These are phyloP conservation scores for Acacia concinna DNA, from an alignment of 331 rosid species.

Conservation along the genomic window DNA sequence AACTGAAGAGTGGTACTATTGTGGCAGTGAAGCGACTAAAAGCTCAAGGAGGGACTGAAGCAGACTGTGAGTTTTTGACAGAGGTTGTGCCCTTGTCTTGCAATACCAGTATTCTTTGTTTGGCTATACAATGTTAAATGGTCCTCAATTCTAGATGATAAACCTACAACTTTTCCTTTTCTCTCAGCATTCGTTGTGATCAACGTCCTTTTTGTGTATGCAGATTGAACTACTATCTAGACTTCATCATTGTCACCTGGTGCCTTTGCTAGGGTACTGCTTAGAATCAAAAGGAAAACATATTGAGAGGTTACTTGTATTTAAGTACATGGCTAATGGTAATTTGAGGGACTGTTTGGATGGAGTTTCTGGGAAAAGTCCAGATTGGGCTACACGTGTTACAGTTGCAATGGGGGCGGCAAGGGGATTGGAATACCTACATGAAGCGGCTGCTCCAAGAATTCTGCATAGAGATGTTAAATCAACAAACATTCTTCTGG, in stretches of 20 bases:
- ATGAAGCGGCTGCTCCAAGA: conserved; percentile 98
- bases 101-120: conserved; percentile 22
- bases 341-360: conserved; percentile 89
- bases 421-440: conserved; percentile 95
- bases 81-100: conserved; percentile 58
- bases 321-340: conserved; percentile 82
- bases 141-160: conserved; percentile 16
- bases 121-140: conserved; percentile 13
- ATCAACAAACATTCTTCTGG: conserved; percentile 96
- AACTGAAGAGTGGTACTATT: conserved; percentile 57
- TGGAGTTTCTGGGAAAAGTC: conserved; percentile 49
- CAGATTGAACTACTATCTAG: conserved; percentile 93
- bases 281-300: conserved; percentile 70
- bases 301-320: conserved; percentile 80
- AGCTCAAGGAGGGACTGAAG: conserved; percentile 65
- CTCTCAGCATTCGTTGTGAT: not conserved
- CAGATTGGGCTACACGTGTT: conserved; percentile 83
- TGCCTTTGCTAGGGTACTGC: conserved; percentile 92
- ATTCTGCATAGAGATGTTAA: conserved; percentile 93
- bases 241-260: conserved; percentile 92
- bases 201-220: conserved; percentile 25
- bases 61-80: conserved; percentile 65
- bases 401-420: conserved; percentile 94
- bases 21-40: conserved; percentile 86
- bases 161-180: not conserved